Percentiles rank a stretch among this genome's conserved stretches.
phyloP scores from a whole-genome alignment of 83 land plant species.

The Picea abies region DNA sequence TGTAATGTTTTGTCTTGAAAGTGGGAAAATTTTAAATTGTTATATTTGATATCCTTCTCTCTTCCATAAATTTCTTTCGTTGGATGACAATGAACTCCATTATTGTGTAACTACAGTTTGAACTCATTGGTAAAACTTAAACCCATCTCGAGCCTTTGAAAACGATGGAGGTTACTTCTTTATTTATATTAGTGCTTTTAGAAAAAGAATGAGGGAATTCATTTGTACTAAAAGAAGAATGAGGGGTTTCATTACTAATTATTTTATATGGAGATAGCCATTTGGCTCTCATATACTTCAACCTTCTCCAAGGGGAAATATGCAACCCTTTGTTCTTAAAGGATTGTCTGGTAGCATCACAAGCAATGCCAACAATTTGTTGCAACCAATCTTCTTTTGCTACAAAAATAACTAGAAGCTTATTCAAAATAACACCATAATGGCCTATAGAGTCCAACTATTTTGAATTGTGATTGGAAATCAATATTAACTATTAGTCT shows the following conservation, averaged over 20 bases:
- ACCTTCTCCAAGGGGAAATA: slow-evolving; percentile 70
- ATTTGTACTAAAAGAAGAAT: no score
- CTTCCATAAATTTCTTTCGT: neutral
- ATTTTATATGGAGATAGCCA: slow-evolving; percentile 57
- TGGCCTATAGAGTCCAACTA: slow-evolving; percentile 64
- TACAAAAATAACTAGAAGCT: slow-evolving; percentile 70
- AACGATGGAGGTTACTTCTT: slow-evolving; percentile 9
- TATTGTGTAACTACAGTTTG: slow-evolving; percentile 10
- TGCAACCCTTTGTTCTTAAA: slow-evolving; percentile 80
- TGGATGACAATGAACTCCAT: neutral
- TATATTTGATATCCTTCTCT: no score
- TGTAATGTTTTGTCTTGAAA: slow-evolving; percentile 7
- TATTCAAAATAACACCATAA: slow-evolving; percentile 58
- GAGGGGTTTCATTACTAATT: slow-evolving; percentile 10
- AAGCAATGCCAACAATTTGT: slow-evolving; percentile 17
- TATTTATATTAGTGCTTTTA: neutral
- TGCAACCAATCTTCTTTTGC: no score
- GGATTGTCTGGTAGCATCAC: slow-evolving; percentile 80
- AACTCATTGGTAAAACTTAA: slow-evolving; percentile 28
- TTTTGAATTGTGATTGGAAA: slow-evolving; percentile 86
- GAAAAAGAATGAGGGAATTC: no score
- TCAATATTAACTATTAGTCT: slow-evolving; percentile 76
- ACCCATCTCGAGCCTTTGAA: slow-evolving; percentile 20
- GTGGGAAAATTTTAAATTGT: neutral
- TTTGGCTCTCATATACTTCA: slow-evolving; percentile 63